Evolutionary conservation across 129 eudicot genomes (phyloP).

Genomic region (Cynara cardunculus): DNA sequence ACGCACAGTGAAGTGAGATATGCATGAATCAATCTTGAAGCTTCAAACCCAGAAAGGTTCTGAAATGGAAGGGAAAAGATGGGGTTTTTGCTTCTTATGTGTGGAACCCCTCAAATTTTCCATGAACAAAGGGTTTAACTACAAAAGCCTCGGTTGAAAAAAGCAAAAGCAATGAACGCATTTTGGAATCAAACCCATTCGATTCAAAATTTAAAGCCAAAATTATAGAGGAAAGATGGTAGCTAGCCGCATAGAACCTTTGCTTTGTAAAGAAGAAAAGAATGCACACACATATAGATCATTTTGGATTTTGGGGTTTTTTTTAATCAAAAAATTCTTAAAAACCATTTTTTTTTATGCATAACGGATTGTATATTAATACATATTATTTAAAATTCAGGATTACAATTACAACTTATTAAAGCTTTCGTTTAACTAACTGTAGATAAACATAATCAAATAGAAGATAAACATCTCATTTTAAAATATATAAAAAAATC

Average conservation of each 20-base stretch:
- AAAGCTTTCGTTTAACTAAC: no score
- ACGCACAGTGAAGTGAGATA: conserved; percentile 73
- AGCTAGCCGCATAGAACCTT: conserved; percentile 16
- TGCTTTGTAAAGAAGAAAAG: conserved; percentile 39
- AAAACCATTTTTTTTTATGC: no score
- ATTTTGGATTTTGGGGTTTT: no score
- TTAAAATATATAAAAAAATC: no score
- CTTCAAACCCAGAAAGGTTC: conserved; percentile 24
- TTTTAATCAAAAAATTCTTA: no score
- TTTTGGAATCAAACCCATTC: conserved; percentile 12
- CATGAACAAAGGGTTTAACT: not conserved
- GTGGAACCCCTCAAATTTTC: not conserved
- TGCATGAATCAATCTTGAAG: conserved; percentile 44
- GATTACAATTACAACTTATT: no score
- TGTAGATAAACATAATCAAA: no score
- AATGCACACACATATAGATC: not conserved
- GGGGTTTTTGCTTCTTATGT: conserved; percentile 11
- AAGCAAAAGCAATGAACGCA: conserved; percentile 12
- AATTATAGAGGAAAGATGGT: conserved; percentile 3
- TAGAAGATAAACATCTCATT: no score
- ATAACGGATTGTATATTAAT: no score
- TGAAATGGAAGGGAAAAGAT: conserved; percentile 9
- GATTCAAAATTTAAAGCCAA: conserved; percentile 2
- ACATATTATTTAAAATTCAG: no score
- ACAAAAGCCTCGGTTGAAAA: conserved; percentile 2